These are phyloP conservation scores for Ceratocystis smalleyi DNA, from an alignment of 2,329 filamentous ascomycete species.

Conservation along the genomic window DNA sequence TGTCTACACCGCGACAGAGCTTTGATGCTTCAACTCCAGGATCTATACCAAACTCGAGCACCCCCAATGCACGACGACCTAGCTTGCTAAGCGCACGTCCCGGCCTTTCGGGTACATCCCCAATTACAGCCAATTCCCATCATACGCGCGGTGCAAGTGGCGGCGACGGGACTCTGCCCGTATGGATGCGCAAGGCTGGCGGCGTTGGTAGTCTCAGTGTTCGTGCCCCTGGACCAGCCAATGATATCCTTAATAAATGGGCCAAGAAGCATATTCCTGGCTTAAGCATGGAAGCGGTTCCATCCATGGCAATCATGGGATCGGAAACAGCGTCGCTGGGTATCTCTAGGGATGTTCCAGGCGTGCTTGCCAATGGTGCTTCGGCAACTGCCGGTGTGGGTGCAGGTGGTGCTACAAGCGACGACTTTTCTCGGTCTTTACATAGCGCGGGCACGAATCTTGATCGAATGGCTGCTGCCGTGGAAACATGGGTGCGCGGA, in stretches of 20 bases:
- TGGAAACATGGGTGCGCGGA: slow-evolving; percentile 82
- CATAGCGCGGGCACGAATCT: slow-evolving; percentile 38
- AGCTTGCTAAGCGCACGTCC: slow-evolving; percentile 28
- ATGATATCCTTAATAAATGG: slow-evolving; percentile 71
- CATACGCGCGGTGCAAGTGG: slow-evolving; percentile 6
- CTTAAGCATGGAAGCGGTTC: slow-evolving; percentile 52
- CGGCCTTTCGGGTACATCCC: slow-evolving; percentile 1
- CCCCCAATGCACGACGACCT: slow-evolving; percentile 28
- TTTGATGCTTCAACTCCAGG: slow-evolving; percentile 36
- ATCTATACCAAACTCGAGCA: slow-evolving; percentile 22
- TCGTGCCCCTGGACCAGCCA: slow-evolving; percentile 62
- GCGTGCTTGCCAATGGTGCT: slow-evolving; percentile 36
- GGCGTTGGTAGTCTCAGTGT: slow-evolving; percentile 73
- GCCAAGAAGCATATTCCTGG: slow-evolving; percentile 70
- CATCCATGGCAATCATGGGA: slow-evolving; percentile 50
- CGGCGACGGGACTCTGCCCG: slow-evolving; percentile 26
- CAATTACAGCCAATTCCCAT: not conserved
- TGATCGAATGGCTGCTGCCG: slow-evolving; percentile 70
- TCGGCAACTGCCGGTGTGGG: slow-evolving; percentile 20
- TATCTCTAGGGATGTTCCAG: slow-evolving; percentile 27
- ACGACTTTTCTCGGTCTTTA: slow-evolving; percentile 1
- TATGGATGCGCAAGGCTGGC: slow-evolving; percentile 66
- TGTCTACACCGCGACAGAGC: slow-evolving; percentile 53
- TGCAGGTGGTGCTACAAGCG: slow-evolving; percentile 22
- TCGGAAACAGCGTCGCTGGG: slow-evolving; percentile 44